Conservation (phyloP, 2,329 filamentous ascomycete species). For the Pestalotiopsis fici region DNA sequence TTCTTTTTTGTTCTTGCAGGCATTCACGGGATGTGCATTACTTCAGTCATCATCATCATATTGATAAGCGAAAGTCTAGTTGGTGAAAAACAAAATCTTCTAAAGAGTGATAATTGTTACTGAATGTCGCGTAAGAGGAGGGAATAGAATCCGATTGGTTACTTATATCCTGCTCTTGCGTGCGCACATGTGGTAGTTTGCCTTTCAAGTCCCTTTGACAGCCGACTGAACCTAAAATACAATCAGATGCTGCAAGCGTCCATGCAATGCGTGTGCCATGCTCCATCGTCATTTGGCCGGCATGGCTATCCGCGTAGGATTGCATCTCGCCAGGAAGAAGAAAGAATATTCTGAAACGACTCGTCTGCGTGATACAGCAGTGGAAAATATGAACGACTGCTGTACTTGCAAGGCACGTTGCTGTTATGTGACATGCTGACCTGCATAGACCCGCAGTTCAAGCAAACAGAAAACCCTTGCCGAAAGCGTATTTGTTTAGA, state of each 20-base stretch:
- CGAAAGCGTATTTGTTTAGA: neutral
- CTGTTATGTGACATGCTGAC: neutral
- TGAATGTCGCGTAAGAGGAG: neutral
- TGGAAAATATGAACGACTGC: neutral
- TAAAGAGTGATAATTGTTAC: neutral
- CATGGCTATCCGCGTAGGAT: neutral
- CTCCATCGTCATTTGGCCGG: neutral
- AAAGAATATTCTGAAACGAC: neutral
- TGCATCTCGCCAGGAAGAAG: neutral
- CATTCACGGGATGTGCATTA: neutral
- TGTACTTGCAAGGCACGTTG: neutral
- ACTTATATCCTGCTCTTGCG: neutral
- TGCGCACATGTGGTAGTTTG: neutral
- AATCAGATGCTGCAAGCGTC: neutral
- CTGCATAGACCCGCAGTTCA: neutral
- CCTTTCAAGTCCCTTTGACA: neutral
- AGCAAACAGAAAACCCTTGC: neutral
- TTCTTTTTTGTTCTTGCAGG: neutral
- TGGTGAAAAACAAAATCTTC: neutral
- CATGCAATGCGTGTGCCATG: neutral
- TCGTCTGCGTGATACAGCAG: neutral
- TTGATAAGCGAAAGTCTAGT: neutral
- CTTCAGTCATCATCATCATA: neutral
- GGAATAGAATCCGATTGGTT: neutral
- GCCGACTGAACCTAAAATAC: neutral